phyloP scores from a whole-genome alignment of 1,284 basidiomycete genomes.

The Trametes hirsuta region DNA sequence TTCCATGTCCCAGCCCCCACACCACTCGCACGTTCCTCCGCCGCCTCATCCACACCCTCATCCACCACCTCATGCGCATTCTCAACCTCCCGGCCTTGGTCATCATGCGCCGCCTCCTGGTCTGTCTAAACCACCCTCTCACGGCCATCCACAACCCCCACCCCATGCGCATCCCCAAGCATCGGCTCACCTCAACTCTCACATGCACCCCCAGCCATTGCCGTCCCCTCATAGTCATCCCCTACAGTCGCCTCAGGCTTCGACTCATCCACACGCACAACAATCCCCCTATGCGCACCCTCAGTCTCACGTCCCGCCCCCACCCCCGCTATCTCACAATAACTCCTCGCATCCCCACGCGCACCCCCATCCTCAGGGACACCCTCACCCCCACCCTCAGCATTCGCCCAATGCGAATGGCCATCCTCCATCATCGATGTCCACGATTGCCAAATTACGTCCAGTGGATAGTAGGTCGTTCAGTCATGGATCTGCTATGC shows the following conservation, averaged over 20 bases:
- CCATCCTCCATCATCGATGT: conserved; percentile 12
- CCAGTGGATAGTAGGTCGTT: conserved; percentile 38
- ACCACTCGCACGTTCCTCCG: conserved; percentile 2
- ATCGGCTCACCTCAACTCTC: neutral
- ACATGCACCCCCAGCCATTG: conserved; percentile 8
- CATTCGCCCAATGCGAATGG: conserved; percentile 4
- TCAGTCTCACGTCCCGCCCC: conserved; percentile 10
- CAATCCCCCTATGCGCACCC: conserved; percentile 10
- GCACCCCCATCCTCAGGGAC: conserved; percentile 9
- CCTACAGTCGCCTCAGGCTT: conserved; percentile 6
- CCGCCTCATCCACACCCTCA: conserved; percentile 1
- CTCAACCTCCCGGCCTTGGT: neutral
- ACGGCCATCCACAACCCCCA: conserved; percentile 4
- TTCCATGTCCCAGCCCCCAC: conserved; percentile 3
- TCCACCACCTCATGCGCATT: conserved; percentile 1
- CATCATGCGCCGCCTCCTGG: conserved; percentile 1
- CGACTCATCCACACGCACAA: conserved; percentile 17
- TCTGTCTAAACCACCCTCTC: conserved; percentile 5
- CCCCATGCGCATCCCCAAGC: conserved; percentile 2
- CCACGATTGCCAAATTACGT: conserved; percentile 33
- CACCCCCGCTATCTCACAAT: conserved; percentile 1
- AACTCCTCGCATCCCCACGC: conserved; percentile 10
- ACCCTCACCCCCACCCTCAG: conserved; percentile 10
- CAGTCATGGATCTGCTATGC: conserved; percentile 28
- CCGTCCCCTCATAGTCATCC: conserved; percentile 5